phyloP scores from a whole-genome alignment of 2,329 filamentous ascomycete genomes.

The Alternaria triticimaculans region DNA sequence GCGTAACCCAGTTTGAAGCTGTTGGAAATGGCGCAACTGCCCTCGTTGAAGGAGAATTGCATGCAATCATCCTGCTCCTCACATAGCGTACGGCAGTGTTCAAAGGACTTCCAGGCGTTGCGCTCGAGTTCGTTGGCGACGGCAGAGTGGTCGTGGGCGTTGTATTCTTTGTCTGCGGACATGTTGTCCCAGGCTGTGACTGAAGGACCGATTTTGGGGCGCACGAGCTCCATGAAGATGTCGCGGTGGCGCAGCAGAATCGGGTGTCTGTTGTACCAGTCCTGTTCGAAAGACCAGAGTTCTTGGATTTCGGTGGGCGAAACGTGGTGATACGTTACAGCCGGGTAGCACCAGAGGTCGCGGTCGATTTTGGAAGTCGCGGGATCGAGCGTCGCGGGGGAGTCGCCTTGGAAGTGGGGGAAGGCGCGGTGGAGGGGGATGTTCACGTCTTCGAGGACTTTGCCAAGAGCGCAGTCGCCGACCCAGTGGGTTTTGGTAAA shows the following conservation, averaged over 20 bases:
- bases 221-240: conserved; percentile 45
- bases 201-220: conserved; percentile 33
- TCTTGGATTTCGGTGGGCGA: conserved; percentile 45
- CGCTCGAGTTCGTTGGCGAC: conserved; percentile 32
- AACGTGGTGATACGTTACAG: conserved; percentile 52
- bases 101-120: conserved; percentile 45
- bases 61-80: conserved; percentile 42
- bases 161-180: conserved; percentile 45
- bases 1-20: conserved; percentile 43
- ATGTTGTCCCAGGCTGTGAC: conserved; percentile 46
- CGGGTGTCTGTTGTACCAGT: conserved; percentile 47
- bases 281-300: conserved; percentile 50
- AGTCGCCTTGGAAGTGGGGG: conserved; percentile 56
- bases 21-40: conserved; percentile 39
- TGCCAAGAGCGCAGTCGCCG: conserved; percentile 48
- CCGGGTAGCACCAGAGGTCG: conserved; percentile 53
- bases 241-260: conserved; percentile 47
- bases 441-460: conserved; percentile 46
- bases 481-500: conserved; percentile 48
- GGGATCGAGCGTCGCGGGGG: conserved; percentile 51
- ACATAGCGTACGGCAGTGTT: conserved; percentile 44
- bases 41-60: conserved; percentile 45
- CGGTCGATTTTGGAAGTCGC: conserved; percentile 42
- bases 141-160: conserved; percentile 39
- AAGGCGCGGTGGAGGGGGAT: conserved; percentile 48